Evolutionary conservation across 2,329 filamentous ascomycete genomes (phyloP), one percentile per base, ranked within the genome.

Genomic region (Myriosclerotinia scirpicola): DNA sequence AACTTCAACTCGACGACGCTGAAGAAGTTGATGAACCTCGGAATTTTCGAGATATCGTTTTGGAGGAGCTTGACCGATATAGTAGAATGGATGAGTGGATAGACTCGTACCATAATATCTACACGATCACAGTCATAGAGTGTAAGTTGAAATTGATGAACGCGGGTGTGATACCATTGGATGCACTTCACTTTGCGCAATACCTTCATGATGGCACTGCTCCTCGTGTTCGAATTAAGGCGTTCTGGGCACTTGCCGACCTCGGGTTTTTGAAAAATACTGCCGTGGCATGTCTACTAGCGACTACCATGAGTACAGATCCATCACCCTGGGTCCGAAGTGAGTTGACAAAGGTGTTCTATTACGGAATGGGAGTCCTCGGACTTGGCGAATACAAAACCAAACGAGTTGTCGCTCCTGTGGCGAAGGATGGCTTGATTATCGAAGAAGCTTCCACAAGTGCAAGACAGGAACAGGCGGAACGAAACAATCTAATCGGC

Each of bases 51-150:
- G 81, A 63, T 79, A 82, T 54, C 72, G 67, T 79, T 77, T 56
- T 87, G 85, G 84, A 85, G 64, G 86, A 89, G 75, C 88, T 90
- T 56, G 87, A 90, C 71, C 82, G 87, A 64, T 87, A 88, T 71
- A 82, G 87, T 58, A 82, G 87, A 30, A 87, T 87, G 78, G 88
- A 90, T 73, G 87, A 90, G 74, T 90, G 88, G 83, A 85, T 85
- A 20, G 81, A 84, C 68, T 89, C 87, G 3, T 89, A 88, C 73
- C 86, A 89, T 68, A 90, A 90, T 69, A 82, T 87, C 65, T 87
- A 86, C 81, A 88, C 87, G 22, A 81, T 83, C 69, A 84, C 87
- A 22, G 85, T 85, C 5, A 77, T 90, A 54, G 83, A 87, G 66
- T 87, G 87, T 66, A 85, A 87, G 73, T 81, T 83, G 73, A 80